These are phyloP conservation scores for Kalaharituber pfeilii DNA, from an alignment of 2,329 filamentous ascomycete genomes.

Conservation along the genomic window DNA sequence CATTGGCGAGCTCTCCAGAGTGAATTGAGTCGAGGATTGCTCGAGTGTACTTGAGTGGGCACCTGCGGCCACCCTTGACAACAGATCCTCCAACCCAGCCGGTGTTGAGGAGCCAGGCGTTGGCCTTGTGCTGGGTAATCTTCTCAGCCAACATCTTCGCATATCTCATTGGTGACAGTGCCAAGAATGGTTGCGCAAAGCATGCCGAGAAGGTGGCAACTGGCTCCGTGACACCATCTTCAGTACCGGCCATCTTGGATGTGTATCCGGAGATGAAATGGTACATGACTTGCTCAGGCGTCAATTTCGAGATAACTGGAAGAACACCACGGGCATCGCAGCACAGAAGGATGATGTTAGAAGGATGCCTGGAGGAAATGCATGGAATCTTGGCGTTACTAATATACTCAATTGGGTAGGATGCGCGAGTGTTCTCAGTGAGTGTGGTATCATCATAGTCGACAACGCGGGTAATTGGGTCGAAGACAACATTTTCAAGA, in stretches of 20 bases:
- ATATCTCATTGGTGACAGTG: conserved; percentile 97
- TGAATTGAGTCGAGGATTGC: conserved; percentile 97
- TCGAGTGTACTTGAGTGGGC: conserved; percentile 95
- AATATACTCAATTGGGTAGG: conserved; percentile 99
- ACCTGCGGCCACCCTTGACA: conserved; percentile 83
- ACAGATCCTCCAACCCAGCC: conserved; percentile 90
- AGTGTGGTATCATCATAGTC: conserved; percentile 92
- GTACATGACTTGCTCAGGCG: conserved; percentile 83
- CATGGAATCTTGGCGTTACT: conserved; percentile 97
- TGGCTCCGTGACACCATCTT: conserved; percentile 90
- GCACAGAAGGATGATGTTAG: conserved; percentile 94
- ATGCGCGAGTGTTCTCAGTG: conserved; percentile 89
- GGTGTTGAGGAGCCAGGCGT: conserved; percentile 97
- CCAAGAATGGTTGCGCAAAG: conserved; percentile 98
- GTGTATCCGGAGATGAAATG: conserved; percentile 99
- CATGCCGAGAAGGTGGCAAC: conserved; percentile 98
- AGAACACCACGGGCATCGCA: conserved; percentile 96
- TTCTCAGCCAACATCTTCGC: conserved; percentile 97
- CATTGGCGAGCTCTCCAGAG: conserved; percentile 83
- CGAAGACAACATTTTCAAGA: conserved; percentile 96
- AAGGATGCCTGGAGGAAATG: conserved; percentile 68
- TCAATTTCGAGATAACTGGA: conserved; percentile 93
- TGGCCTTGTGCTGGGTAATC: conserved; percentile 86
- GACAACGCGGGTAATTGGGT: conserved; percentile 71
- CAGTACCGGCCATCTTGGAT: conserved; percentile 98